These are phyloP conservation scores for Pleurotus pulmonarius DNA, from an alignment of 768 basidiomycete species.

Conservation along the genomic window DNA sequence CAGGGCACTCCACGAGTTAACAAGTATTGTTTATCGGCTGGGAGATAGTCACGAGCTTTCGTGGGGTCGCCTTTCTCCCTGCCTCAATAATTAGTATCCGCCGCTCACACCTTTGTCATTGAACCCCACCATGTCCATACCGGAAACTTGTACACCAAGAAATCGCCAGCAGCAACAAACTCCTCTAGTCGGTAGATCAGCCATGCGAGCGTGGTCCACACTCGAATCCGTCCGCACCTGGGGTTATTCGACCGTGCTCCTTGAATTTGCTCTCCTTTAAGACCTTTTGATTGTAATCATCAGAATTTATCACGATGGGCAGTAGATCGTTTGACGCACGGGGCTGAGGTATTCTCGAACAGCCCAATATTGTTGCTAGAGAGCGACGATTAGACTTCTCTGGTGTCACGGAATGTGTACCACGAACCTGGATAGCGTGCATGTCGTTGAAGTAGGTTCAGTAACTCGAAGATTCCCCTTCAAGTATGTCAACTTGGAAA, in stretches of 20 bases:
- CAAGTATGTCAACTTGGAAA: background rate
- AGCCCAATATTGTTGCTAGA: constrained; percentile 87
- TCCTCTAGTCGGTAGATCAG: constrained; percentile 59
- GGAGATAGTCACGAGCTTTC: constrained; percentile 90
- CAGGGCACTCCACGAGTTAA: constrained; percentile 96
- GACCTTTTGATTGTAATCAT: constrained; percentile 56
- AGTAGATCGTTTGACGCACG: constrained; percentile 38
- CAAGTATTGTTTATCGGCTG: constrained; percentile 93
- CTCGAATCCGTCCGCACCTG: constrained; percentile 50
- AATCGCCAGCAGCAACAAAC: constrained; percentile 97
- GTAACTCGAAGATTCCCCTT: background rate
- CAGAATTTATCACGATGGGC: constrained; percentile 20
- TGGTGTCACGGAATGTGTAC: background rate
- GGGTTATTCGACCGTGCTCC: constrained; percentile 94
- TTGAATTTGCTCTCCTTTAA: constrained; percentile 98
- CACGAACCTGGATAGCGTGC: constrained; percentile 20
- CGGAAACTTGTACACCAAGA: constrained; percentile 96
- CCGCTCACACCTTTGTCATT: background rate
- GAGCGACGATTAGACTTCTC: constrained; percentile 11
- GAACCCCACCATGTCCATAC: constrained; percentile 89
- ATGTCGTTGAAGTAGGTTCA: constrained; percentile 9
- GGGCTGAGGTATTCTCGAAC: constrained; percentile 93
- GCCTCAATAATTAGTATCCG: constrained; percentile 8
- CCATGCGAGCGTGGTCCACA: background rate
- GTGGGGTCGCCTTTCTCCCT: constrained; percentile 93